These are phyloP conservation scores for Leishmania amazonensis DNA, from an alignment of 208 protist species.

Conservation along the genomic window DNA sequence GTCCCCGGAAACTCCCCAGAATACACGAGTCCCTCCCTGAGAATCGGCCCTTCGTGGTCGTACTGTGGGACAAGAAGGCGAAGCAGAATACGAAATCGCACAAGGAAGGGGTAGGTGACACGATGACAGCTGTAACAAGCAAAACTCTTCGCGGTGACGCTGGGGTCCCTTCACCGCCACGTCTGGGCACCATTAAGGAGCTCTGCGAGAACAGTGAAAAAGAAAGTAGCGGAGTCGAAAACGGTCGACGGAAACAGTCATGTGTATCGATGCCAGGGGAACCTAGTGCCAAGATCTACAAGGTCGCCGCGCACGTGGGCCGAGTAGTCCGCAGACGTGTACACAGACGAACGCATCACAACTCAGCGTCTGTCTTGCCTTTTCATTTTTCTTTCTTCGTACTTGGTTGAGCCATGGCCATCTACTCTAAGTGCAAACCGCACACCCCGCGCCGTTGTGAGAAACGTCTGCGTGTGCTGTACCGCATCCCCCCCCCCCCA, in stretches of 20 bases:
- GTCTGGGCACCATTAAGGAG: not conserved
- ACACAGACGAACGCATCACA: not conserved
- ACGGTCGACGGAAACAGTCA: not conserved
- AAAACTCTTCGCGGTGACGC: too few species aligned
- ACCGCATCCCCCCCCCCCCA: not conserved
- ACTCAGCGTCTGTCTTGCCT: not conserved
- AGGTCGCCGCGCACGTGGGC: not conserved
- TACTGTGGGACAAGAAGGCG: not conserved
- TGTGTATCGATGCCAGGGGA: not conserved
- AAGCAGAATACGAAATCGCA: not conserved
- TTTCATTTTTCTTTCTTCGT: not conserved
- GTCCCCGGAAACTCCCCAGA: not conserved
- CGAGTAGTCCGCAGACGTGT: not conserved
- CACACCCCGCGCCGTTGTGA: not conserved
- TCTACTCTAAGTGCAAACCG: not conserved
- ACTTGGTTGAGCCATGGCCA: not conserved
- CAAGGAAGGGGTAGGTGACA: not conserved
- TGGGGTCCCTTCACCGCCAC: not conserved
- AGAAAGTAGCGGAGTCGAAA: conserved; percentile 11
- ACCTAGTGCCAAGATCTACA: not conserved
- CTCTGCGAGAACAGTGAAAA: not conserved
- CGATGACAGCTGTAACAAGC: not conserved
- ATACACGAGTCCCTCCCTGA: not conserved
- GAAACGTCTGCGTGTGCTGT: not conserved
- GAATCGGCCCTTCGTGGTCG: not conserved